A percentile compares a stretch with the other conserved stretches of the same genome.
Evolutionary conservation across 352 stramenopile genomes (phyloP).

Genomic region (Globisporangium irregulare): DNA sequence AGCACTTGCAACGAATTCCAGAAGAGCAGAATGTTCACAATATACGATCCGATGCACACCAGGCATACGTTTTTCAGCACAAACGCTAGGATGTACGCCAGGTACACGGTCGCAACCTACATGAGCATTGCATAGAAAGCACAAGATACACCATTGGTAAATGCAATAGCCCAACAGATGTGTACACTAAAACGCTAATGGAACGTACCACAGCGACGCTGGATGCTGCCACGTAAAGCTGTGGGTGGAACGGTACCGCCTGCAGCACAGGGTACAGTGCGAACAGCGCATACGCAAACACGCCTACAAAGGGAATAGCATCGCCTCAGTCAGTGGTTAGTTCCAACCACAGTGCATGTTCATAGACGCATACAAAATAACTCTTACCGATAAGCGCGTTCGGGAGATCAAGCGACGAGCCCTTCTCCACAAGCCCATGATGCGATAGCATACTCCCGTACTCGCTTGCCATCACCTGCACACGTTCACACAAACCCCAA

Average conservation of each 20-base stretch:
- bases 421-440: constrained; percentile 34
- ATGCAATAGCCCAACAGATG: background rate
- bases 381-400: constrained; percentile 44
- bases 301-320: constrained; percentile 16
- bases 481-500: background rate
- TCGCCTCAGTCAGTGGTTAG: background rate
- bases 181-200: background rate
- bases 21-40: constrained; percentile 39
- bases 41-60: constrained; percentile 53
- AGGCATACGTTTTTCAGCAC: constrained; percentile 56
- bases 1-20: constrained; percentile 46
- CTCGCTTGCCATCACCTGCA: constrained; percentile 53
- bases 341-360: background rate
- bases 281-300: constrained; percentile 45
- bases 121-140: background rate
- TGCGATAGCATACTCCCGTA: constrained; percentile 47
- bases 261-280: constrained; percentile 41
- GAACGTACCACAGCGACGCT: constrained; percentile 30
- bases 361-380: background rate
- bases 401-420: constrained; percentile 43
- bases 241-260: constrained; percentile 31
- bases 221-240: constrained; percentile 47
- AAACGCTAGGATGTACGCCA: constrained; percentile 57
- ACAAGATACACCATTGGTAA: background rate
- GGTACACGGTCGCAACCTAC: constrained; percentile 42